Conservation (phyloP, 768 basidiomycete species). For the Leccinum pellstonianum region DNA sequence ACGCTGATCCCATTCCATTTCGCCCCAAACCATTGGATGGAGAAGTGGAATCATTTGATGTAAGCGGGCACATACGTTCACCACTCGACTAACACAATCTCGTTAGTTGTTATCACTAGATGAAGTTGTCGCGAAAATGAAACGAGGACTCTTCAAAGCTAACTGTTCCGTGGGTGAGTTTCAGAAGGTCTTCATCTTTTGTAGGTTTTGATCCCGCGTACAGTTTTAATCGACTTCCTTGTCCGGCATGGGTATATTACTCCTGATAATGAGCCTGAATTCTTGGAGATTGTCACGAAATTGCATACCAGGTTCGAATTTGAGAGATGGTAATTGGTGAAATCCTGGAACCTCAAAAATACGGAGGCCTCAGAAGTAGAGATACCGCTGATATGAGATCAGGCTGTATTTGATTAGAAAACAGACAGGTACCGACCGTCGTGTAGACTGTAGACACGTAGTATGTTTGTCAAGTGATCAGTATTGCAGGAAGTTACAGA, state of each 20-base stretch:
- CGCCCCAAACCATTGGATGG: conserved; percentile 80
- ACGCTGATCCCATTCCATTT: conserved; percentile 46
- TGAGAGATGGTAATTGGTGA: conserved; percentile 43
- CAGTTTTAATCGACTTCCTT: conserved; percentile 88
- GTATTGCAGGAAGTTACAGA: not conserved
- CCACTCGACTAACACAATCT: not conserved
- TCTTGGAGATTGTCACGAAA: conserved; percentile 69
- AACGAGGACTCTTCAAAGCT: conserved; percentile 78
- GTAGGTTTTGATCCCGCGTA: conserved; percentile 3
- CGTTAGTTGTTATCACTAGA: conserved; percentile 64
- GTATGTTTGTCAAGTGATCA: too few relatives aligned
- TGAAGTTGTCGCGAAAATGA: conserved; percentile 63
- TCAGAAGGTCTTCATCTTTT: not conserved
- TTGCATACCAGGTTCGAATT: conserved; percentile 73
- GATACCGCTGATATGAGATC: too few relatives aligned
- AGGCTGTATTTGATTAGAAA: not conserved
- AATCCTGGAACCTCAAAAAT: not conserved
- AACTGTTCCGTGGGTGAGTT: conserved; percentile 83
- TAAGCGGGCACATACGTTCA: conserved; percentile 31
- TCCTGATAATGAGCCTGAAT: conserved; percentile 84
- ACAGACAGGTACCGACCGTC: not conserved
- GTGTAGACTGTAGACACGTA: not conserved
- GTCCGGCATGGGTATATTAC: conserved; percentile 84
- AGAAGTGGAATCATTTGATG: conserved; percentile 93
- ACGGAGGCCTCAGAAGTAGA: not conserved